Conservation (phyloP, 2,329 filamentous ascomycete genomes). For the Aciculosporium take region DNA sequence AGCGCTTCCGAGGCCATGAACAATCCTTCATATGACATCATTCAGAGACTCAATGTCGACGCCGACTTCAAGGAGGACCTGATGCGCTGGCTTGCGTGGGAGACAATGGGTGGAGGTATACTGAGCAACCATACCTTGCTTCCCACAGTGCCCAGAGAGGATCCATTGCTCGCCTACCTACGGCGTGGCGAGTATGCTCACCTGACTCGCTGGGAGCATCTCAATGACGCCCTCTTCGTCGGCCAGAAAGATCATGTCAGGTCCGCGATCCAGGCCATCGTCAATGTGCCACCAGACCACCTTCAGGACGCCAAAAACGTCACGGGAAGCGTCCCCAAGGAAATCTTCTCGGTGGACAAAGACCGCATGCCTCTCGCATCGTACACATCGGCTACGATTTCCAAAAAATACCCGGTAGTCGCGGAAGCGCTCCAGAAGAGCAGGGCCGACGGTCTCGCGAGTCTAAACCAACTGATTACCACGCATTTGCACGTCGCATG, state of each 20-base stretch:
- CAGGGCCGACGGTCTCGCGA: slow-evolving; percentile 45
- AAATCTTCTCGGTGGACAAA: slow-evolving; percentile 50
- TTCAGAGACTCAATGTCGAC: slow-evolving; percentile 51
- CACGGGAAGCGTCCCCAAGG: slow-evolving; percentile 43
- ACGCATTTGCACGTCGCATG: slow-evolving; percentile 75
- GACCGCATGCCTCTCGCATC: slow-evolving; percentile 57
- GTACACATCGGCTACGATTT: slow-evolving; percentile 53
- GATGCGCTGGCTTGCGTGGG: slow-evolving; percentile 84
- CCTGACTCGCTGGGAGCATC: slow-evolving; percentile 58
- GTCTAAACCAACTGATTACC: slow-evolving; percentile 64
- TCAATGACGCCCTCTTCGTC: slow-evolving; percentile 59
- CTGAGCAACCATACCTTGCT: slow-evolving; percentile 66
- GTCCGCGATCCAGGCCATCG: slow-evolving; percentile 44
- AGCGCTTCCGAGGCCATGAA: slow-evolving; percentile 67
- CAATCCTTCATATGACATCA: slow-evolving; percentile 61
- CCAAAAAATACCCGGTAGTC: slow-evolving; percentile 52
- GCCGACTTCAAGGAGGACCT: slow-evolving; percentile 52
- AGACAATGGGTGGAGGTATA: slow-evolving; percentile 73
- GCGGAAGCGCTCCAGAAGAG: slow-evolving; percentile 44
- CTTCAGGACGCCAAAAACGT: slow-evolving; percentile 46
- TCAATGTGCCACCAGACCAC: slow-evolving; percentile 33
- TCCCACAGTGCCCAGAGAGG: slow-evolving; percentile 67
- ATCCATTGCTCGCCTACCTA: slow-evolving; percentile 56
- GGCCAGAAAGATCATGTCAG: slow-evolving; percentile 53
- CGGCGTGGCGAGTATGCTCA: slow-evolving; percentile 61